phyloP scores from a whole-genome alignment of 345 rosid genomes.

The Murraya koenigii region DNA sequence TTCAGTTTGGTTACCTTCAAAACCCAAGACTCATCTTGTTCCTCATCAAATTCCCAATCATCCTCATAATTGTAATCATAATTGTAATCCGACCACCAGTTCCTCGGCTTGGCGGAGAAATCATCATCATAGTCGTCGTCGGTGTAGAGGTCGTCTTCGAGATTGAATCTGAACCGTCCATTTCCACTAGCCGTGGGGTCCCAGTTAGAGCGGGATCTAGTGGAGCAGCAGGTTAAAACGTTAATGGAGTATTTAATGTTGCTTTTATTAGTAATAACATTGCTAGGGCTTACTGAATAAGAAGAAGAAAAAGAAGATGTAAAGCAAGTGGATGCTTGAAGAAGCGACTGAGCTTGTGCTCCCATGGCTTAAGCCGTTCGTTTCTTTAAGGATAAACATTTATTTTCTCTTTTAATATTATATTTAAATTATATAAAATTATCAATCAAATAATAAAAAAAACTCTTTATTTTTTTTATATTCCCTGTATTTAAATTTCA shows the following conservation, averaged over 20 bases:
- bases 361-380: neutral
- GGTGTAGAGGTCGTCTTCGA: neutral
- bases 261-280: neutral
- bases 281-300: slow-evolving; percentile 1
- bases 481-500: too few relatives aligned
- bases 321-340: slow-evolving; percentile 1
- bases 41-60: slow-evolving; percentile 33
- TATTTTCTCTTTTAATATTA: neutral
- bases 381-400: neutral
- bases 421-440: neutral
- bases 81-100: slow-evolving; percentile 26
- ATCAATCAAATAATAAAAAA: too few relatives aligned
- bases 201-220: neutral
- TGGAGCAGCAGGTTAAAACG: neutral
- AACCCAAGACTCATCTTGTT: slow-evolving; percentile 44
- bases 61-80: neutral
- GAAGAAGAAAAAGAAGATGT: neutral
- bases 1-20: slow-evolving; percentile 49
- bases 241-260: neutral
- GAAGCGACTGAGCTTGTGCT: slow-evolving; percentile 1
- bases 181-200: neutral
- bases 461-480: too few relatives aligned
- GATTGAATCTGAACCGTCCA: slow-evolving; percentile 17
- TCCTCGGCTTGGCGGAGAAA: slow-evolving; percentile 13
- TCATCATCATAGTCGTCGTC: neutral